A percentile compares a stretch with the other conserved stretches of the same genome.
Conservation (phyloP, 805 yeast genomes). For the Yarrowia sp. region DNA sequence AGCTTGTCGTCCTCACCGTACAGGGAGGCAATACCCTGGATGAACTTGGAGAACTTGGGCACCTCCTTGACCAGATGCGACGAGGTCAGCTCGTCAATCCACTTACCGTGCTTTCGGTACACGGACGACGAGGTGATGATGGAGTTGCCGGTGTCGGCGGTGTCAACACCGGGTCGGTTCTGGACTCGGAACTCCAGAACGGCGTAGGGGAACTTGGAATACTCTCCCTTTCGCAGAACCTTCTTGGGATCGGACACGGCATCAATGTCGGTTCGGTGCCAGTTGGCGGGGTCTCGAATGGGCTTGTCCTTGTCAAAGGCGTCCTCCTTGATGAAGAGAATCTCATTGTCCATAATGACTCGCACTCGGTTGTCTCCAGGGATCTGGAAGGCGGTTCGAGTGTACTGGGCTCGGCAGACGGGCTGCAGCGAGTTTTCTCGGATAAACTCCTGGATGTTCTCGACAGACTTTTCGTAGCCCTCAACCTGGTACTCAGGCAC, state of each 20-base stretch:
- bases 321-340: conserved; percentile 85
- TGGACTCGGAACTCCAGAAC: conserved; percentile 82
- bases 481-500: conserved; percentile 51
- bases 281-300: conserved; percentile 76
- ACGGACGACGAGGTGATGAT: conserved; percentile 29
- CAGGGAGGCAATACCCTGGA: conserved; percentile 87
- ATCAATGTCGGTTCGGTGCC: conserved; percentile 94
- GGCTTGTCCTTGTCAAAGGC: conserved; percentile 80
- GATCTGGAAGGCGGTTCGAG: conserved; percentile 94
- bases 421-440: conserved; percentile 71
- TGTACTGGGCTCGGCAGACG: conserved; percentile 76
- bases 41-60: conserved; percentile 87
- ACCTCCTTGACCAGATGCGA: conserved; percentile 87
- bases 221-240: conserved; percentile 81
- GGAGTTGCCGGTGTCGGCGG: conserved; percentile 35
- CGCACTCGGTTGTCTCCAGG: conserved; percentile 96
- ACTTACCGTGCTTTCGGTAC: conserved; percentile 36
- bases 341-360: conserved; percentile 84
- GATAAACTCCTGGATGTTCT: conserved; percentile 61
- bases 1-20: conserved; percentile 87
- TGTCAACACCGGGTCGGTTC: conserved; percentile 41
- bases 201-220: conserved; percentile 63
- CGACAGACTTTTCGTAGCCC: conserved; percentile 52
- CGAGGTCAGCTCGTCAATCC: conserved; percentile 85
- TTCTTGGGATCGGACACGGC: conserved; percentile 62